A percentile compares a stretch with the other conserved stretches of the same genome.
Conservation (phyloP, 2,329 filamentous ascomycete genomes). For the Microcyclosporella mali region DNA sequence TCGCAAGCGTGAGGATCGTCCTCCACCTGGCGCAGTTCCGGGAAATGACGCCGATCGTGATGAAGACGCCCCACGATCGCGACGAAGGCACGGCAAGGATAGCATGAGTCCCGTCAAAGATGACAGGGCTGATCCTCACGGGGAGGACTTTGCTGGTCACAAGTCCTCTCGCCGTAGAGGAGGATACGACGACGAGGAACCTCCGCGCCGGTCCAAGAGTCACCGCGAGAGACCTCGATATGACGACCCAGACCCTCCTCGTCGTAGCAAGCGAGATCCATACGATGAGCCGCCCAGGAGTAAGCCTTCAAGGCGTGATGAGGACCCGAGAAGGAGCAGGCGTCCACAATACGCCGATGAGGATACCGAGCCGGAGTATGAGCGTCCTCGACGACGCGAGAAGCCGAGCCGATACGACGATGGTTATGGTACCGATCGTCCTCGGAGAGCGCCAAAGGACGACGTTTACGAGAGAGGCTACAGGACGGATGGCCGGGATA, state of each 20-base stretch:
- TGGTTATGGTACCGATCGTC: constrained; percentile 27
- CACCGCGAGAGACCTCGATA: constrained; percentile 10
- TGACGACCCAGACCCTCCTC: constrained; percentile 8
- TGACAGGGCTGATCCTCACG: not conserved
- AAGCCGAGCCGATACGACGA: constrained; percentile 20
- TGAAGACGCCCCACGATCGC: not conserved
- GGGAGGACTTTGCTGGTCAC: not conserved
- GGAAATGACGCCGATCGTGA: constrained; percentile 9
- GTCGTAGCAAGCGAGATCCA: constrained; percentile 15
- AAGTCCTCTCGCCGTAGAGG: constrained; percentile 3
- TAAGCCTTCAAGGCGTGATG: constrained; percentile 7
- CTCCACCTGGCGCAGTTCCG: constrained; percentile 9
- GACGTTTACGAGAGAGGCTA: constrained; percentile 21
- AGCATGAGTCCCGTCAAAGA: constrained; percentile 4
- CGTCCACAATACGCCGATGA: constrained; percentile 10
- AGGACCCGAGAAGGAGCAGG: constrained; percentile 4
- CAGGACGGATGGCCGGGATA: constrained; percentile 25
- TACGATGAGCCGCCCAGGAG: constrained; percentile 15
- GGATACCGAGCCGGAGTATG: constrained; percentile 18
- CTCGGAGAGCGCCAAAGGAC: constrained; percentile 19
- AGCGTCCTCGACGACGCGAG: constrained; percentile 14
- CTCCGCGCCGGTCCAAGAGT: constrained; percentile 7
- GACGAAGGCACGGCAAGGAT: constrained; percentile 5
- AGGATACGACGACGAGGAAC: constrained; percentile 6
- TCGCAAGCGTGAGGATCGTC: constrained; percentile 6